Percentiles rank a stretch among this genome's conserved stretches.
phyloP scores from a whole-genome alignment of 2,329 filamentous ascomycete species.

The Stylonectria norvegica region DNA sequence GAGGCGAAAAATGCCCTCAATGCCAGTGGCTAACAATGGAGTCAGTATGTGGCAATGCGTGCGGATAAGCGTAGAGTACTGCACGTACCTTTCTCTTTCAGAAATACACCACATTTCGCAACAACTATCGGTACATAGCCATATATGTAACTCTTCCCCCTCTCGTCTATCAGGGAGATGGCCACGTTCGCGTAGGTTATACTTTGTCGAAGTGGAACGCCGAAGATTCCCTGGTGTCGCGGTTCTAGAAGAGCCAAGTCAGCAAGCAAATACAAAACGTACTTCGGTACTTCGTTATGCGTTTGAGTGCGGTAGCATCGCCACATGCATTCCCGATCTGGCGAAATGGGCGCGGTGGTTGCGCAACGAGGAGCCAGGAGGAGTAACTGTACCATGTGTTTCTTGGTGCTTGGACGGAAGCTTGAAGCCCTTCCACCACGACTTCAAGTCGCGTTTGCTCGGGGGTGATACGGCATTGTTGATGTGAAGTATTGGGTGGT shows the following conservation, averaged over 20 bases:
- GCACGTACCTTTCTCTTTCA: constrained; percentile 90
- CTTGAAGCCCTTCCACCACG: constrained; percentile 98
- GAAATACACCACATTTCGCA: constrained; percentile 92
- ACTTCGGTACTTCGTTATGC: no score
- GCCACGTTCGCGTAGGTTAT: constrained; percentile 98
- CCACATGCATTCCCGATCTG: no score
- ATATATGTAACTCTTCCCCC: constrained; percentile 95
- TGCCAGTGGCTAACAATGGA: constrained; percentile 68
- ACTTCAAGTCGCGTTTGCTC: constrained; percentile 82
- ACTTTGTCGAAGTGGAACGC: constrained; percentile 86
- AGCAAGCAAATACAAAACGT: constrained; percentile 14
- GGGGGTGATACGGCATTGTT: constrained; percentile 63
- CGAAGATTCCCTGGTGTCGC: constrained; percentile 77
- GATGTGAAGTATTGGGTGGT: constrained; percentile 22
- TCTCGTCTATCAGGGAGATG: constrained; percentile 89
- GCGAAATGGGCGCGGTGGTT: neutral
- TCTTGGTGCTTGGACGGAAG: constrained; percentile 58
- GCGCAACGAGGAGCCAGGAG: constrained; percentile 2
- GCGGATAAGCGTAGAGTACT: neutral
- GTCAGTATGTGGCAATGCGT: constrained; percentile 18
- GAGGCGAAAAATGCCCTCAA: constrained; percentile 94
- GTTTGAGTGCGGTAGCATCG: no score
- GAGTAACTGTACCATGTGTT: constrained; percentile 45
- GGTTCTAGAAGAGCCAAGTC: constrained; percentile 36
- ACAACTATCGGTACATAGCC: constrained; percentile 98